Evolutionary conservation across 306 rosid genomes (phyloP).

Genomic region (Cucumis hystrix): DNA sequence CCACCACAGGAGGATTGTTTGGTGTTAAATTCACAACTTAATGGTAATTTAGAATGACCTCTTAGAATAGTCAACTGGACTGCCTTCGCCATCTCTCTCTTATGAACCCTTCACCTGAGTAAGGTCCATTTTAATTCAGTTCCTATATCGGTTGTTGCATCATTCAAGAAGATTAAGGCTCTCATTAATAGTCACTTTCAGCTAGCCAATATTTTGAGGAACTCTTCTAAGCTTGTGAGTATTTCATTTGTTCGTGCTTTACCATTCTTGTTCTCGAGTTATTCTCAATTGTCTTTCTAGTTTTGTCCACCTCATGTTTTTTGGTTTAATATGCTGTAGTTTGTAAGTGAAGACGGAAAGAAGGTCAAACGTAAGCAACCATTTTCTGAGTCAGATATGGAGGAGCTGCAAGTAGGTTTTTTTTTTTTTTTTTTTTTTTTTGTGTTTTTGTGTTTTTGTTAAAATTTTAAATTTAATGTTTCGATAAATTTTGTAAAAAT

Average conservation of each 20-base stretch:
- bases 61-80: background rate
- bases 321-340: constrained; percentile 33
- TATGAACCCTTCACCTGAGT: background rate
- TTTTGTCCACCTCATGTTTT: constrained; percentile 6
- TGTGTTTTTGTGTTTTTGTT: no score
- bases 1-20: background rate
- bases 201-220: constrained; percentile 73
- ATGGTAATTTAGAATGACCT: background rate
- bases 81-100: background rate
- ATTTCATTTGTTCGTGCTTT: background rate
- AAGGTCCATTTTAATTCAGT: constrained; percentile 32
- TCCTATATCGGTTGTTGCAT: constrained; percentile 89
- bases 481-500: background rate
- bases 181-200: constrained; percentile 59
- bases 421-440: background rate
- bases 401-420: constrained; percentile 73
- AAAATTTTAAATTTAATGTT: background rate
- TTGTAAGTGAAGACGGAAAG: constrained; percentile 89
- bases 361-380: constrained; percentile 68
- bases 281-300: constrained; percentile 3
- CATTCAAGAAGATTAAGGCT: constrained; percentile 97
- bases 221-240: constrained; percentile 87
- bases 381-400: constrained; percentile 64
- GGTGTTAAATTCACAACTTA: background rate
- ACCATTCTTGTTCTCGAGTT: background rate